Evolutionary conservation across 257 asterid species (phyloP).

Genomic region (Catharanthus roseus): DNA sequence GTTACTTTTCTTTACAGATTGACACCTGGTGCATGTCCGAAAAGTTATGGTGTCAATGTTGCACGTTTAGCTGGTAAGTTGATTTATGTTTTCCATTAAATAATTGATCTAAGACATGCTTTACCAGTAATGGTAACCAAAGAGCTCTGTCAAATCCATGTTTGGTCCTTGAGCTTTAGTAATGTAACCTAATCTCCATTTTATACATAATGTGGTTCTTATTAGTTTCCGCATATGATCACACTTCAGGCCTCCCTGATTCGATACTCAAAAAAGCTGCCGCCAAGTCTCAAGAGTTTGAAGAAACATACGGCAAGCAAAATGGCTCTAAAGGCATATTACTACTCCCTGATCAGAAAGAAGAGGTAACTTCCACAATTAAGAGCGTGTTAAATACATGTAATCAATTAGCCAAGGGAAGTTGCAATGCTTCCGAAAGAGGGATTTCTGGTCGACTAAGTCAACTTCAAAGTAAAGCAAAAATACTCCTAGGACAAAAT

Average conservation of each 20-base stretch:
- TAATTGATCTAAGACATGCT: neutral
- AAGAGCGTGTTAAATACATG: slow-evolving; percentile 33
- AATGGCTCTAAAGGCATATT: slow-evolving; percentile 15
- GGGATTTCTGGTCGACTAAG: slow-evolving; percentile 25
- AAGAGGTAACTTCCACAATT: slow-evolving; percentile 31
- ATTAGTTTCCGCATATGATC: neutral
- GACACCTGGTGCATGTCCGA: slow-evolving; percentile 88
- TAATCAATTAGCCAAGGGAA: slow-evolving; percentile 23
- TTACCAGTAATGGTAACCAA: neutral
- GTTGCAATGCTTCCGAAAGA: slow-evolving; percentile 19
- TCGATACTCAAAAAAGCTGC: slow-evolving; percentile 64
- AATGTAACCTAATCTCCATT: neutral
- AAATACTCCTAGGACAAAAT: slow-evolving; percentile 43
- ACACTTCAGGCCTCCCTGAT: slow-evolving; percentile 77
- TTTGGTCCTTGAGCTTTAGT: too few relatives aligned
- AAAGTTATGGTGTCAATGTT: slow-evolving; percentile 94
- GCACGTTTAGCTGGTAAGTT: slow-evolving; percentile 86
- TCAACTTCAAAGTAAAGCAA: slow-evolving; percentile 53
- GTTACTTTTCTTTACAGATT: slow-evolving; percentile 86
- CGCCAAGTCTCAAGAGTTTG: slow-evolving; percentile 70
- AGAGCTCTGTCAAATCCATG: neutral
- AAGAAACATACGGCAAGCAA: slow-evolving; percentile 45
- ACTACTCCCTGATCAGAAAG: slow-evolving; percentile 32
- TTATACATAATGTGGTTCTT: neutral
- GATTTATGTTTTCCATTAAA: neutral